These are phyloP conservation scores for Nicotiana obtusifolia DNA, from an alignment of 257 asterid species.

Conservation along the genomic window DNA sequence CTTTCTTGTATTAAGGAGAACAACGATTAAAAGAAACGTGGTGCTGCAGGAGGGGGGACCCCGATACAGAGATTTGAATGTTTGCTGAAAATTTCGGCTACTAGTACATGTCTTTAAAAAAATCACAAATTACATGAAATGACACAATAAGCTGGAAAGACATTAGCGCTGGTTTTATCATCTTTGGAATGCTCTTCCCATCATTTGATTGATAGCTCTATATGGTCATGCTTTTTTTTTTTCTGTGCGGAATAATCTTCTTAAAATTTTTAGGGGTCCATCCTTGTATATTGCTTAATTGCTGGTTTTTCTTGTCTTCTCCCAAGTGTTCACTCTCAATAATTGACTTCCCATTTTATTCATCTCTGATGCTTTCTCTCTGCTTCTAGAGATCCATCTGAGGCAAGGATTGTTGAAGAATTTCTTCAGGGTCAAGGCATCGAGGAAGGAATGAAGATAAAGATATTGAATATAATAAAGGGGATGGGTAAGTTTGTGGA, in stretches of 20 bases:
- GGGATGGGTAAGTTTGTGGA: slow-evolving; percentile 60
- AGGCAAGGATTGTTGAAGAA: slow-evolving; percentile 68
- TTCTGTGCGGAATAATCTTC: not conserved
- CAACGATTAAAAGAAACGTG: not conserved
- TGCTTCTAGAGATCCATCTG: slow-evolving; percentile 66
- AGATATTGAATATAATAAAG: slow-evolving; percentile 60
- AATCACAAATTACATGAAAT: not conserved
- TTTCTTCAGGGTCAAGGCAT: slow-evolving; percentile 72
- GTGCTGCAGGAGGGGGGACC: not conserved
- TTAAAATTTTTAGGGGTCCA: not conserved
- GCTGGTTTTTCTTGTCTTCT: not conserved
- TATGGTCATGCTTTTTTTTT: not conserved
- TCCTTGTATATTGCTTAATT: not conserved
- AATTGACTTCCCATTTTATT: slow-evolving; percentile 1
- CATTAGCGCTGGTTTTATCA: not conserved
- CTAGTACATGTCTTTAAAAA: not conserved
- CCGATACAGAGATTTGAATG: not conserved
- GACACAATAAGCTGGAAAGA: not conserved
- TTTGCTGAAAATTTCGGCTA: not conserved
- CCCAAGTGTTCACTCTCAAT: not conserved
- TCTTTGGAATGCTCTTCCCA: not conserved
- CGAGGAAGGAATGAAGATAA: slow-evolving; percentile 41
- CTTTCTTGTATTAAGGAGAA: not conserved
- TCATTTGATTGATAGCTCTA: slow-evolving; percentile 5
- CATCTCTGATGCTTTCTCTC: not conserved